Evolutionary conservation across 768 basidiomycete species (phyloP).

Genomic region (Suillus lakei): DNA sequence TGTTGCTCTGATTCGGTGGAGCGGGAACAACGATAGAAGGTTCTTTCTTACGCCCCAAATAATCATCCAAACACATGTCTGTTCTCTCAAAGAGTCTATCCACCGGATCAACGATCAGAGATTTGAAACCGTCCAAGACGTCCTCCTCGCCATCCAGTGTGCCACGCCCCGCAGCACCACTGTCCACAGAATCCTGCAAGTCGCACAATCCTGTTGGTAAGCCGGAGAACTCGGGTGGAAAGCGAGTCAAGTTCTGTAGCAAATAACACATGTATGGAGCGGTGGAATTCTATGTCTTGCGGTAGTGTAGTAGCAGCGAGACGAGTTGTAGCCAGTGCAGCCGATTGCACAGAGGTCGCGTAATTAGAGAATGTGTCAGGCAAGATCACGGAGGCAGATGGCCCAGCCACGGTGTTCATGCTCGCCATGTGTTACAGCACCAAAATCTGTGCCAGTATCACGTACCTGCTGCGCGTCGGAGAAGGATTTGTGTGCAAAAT

Average conservation of each 20-base stretch:
- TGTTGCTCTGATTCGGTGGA: constrained; percentile 21
- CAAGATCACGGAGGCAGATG: constrained; percentile 17
- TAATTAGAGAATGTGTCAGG: constrained; percentile 52
- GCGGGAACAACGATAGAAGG: constrained; percentile 66
- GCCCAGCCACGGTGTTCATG: not conserved
- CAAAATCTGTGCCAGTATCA: not conserved
- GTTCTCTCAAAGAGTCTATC: constrained; percentile 87
- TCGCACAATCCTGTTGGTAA: constrained; percentile 68
- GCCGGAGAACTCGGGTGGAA: constrained; percentile 63
- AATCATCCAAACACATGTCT: constrained; percentile 83
- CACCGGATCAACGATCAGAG: constrained; percentile 79
- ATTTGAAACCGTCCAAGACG: constrained; percentile 81
- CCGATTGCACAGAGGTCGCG: constrained; percentile 60
- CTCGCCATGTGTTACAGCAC: constrained; percentile 2
- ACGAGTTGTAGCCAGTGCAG: constrained; percentile 67
- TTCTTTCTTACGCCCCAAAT: constrained; percentile 69
- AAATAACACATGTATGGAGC: constrained; percentile 77
- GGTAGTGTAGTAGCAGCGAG: constrained; percentile 64
- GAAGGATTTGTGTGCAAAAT: not conserved
- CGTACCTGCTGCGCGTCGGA: not conserved
- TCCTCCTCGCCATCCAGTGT: constrained; percentile 74
- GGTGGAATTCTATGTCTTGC: constrained; percentile 84
- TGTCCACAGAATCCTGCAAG: constrained; percentile 51
- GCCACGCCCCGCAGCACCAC: constrained; percentile 35
- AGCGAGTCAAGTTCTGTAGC: constrained; percentile 73